Conservation (phyloP, 257 asterid species). For the Solanum rostratum region DNA sequence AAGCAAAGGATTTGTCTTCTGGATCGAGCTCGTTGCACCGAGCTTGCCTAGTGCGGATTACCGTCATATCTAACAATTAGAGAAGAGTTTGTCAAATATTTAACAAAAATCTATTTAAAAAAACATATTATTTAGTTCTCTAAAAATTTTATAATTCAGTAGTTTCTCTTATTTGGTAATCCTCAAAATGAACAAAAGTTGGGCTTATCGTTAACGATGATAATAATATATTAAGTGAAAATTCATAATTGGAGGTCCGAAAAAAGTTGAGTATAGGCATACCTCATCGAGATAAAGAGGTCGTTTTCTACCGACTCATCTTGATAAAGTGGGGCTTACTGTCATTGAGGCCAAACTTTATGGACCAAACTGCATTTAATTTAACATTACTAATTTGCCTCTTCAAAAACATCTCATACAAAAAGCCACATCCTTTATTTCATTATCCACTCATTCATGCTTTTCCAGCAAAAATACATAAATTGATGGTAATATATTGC, state of each 20-base stretch:
- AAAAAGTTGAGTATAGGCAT: not conserved
- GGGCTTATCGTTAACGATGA: not conserved
- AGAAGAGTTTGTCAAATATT: too few species aligned
- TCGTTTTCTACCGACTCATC: rapidly evolving
- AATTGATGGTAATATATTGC: constrained; percentile 9
- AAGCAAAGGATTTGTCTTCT: too few species aligned
- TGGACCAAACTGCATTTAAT: not conserved
- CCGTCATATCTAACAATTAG: too few species aligned
- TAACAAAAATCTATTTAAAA: too few species aligned
- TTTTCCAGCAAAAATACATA: not conserved
- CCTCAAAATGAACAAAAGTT: not conserved
- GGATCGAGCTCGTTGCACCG: too few species aligned
- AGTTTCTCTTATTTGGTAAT: not conserved
- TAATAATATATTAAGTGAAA: not conserved
- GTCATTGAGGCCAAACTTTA: not conserved
- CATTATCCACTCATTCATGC: not conserved
- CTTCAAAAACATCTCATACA: not conserved
- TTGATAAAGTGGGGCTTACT: not conserved
- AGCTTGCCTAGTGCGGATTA: too few species aligned
- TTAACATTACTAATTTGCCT: not conserved
- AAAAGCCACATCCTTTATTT: not conserved
- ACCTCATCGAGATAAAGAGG: not conserved
- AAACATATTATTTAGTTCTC: too few species aligned
- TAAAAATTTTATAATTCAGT: not conserved
- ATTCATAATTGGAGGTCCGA: not conserved